Base-by-base conservation (phyloP, 2,329 filamentous ascomycete genomes). In the Neurospora sp. region DNA sequence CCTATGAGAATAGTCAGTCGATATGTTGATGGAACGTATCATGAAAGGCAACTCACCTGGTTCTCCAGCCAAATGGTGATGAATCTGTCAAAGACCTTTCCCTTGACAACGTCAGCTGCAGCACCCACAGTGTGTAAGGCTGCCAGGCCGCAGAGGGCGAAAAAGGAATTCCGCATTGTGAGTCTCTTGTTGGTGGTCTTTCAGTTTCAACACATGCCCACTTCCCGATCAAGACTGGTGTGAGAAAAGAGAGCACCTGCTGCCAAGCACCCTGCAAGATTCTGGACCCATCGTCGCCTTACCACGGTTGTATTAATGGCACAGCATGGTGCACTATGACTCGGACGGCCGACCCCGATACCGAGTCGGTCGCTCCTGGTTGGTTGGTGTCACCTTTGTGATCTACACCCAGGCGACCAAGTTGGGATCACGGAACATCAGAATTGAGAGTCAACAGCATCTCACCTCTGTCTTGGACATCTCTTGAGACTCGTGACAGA, bases 31-130 rank as follows among this genome's bases (percentile, higher is more conserved):
- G 8, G n/a, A 4, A 19, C 19, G 17, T 15, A 37, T 62, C 17
- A 38, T 52, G 67, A 10, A 68, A 57, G 43, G 19, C 37, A 46
- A 75, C 77, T 67, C 41, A 80, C 81, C 77, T 82, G 80, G 70
- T 82, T 82, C 76, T 82, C 81, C 33, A 83, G 78, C 80, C 81
- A 83, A 67, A 83, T 81, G 46, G 80, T 82, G 68, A 82, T 82
- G 67, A 82, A 79, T 43, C 80, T 76, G 74, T 83, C 81, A 71
- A 82, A 82, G 15, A 75, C 77, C 72, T 75, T 78, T 57, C 81
- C 80, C 4, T 77, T 76, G 37, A 82, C 76, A 43, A 81, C 68
- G 8, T 72, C 70, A 28, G 72, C 70, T 23, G 71, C 70, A 66
- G 17, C 38, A 2, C 37, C 28, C 37, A 46, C 38, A 37, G 40